These are phyloP conservation scores for Kwoniella mangroviensis DNA, from an alignment of 768 basidiomycete species.

Conservation along the genomic window DNA sequence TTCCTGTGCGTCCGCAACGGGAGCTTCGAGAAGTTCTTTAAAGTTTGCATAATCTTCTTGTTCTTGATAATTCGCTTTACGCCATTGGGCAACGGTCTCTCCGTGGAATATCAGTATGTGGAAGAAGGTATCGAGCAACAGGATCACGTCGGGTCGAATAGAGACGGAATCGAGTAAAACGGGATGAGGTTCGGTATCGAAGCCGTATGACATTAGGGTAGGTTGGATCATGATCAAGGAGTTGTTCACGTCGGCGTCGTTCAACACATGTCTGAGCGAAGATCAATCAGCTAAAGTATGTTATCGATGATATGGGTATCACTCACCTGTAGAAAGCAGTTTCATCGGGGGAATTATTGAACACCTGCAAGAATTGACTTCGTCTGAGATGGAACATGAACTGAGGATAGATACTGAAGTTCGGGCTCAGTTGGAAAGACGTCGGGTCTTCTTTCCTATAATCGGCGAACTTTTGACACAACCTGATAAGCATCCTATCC, in stretches of 20 bases:
- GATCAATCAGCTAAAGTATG: constrained; percentile 4
- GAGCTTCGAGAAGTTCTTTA: constrained; percentile 85
- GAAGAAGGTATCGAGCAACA: constrained; percentile 98
- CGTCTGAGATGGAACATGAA: constrained; percentile 99
- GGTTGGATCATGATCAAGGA: constrained; percentile 99
- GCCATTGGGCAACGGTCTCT: constrained; percentile 94
- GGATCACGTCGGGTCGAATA: constrained; percentile 94
- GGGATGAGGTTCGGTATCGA: constrained; percentile 84
- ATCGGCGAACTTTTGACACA: constrained; percentile 99
- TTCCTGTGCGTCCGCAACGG: constrained; percentile 89
- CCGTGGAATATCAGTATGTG: constrained; percentile 99
- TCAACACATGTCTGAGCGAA: constrained; percentile 76
- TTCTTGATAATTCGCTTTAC: constrained; percentile 96
- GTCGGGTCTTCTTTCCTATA: constrained; percentile 97
- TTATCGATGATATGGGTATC: not conserved
- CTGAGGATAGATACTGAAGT: constrained; percentile 98
- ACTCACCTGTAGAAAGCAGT: constrained; percentile 93
- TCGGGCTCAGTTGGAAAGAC: constrained; percentile 88
- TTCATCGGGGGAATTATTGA: constrained; percentile 99
- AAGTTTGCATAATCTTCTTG: constrained; percentile 99
- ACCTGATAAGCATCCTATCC: constrained; percentile 95
- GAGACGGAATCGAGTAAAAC: constrained; percentile 96
- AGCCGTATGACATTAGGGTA: constrained; percentile 96
- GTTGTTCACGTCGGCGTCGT: constrained; percentile 98
- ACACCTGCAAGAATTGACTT: constrained; percentile 98